A percentile compares a stretch with the other conserved stretches of the same genome.
Conservation (phyloP, 306 rosid genomes). For the Vigna unguiculata region DNA sequence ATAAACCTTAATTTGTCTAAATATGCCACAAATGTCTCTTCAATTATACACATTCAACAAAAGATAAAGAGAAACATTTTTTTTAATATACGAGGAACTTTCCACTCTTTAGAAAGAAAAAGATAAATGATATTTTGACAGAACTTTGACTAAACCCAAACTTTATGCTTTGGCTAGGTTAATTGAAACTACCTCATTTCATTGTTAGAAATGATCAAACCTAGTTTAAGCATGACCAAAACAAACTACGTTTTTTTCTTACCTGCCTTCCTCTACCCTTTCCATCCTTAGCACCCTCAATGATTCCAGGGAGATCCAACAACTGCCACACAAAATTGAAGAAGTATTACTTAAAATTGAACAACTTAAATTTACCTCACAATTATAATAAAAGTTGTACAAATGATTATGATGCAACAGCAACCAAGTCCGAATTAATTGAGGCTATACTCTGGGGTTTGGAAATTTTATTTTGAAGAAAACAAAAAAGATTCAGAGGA, state of each 20-base stretch:
- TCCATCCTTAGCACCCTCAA: constrained; percentile 98
- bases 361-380: constrained; percentile 29
- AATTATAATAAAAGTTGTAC: constrained; percentile 4
- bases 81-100: background rate
- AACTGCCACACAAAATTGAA: constrained; percentile 67
- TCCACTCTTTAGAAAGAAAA: background rate
- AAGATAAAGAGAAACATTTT: constrained; percentile 2
- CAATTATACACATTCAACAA: background rate
- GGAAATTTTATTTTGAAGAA: constrained; percentile 16
- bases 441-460: background rate
- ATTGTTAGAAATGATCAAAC: constrained; percentile 22
- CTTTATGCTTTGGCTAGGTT: background rate
- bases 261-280: constrained; percentile 99
- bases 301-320: constrained; percentile 98
- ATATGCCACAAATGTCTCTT: constrained; percentile 18
- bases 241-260: constrained; percentile 40
- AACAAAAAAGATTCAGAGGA: constrained; percentile 1
- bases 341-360: constrained; percentile 21
- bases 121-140: background rate
- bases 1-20: constrained; percentile 9
- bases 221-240: constrained; percentile 13
- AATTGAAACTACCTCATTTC: constrained; percentile 3
- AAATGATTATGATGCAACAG: constrained; percentile 8
- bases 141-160: background rate
- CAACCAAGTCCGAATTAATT: background rate